Conservation (phyloP, 2,329 filamentous ascomycete species). For the Penicillium rolfsii region DNA sequence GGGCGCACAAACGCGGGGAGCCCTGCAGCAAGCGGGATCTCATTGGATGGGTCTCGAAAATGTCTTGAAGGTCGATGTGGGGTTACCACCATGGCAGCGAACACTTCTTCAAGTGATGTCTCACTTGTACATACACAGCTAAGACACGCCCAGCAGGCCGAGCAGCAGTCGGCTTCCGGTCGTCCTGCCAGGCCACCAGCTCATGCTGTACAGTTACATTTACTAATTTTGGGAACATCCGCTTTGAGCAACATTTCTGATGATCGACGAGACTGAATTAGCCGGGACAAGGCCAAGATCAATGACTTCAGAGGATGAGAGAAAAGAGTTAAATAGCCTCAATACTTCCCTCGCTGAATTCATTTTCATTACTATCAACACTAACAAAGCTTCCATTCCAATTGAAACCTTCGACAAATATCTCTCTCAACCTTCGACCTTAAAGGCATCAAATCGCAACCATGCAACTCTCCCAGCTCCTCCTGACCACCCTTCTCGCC, state of each 20-base stretch:
- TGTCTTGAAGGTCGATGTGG: conserved; percentile 14
- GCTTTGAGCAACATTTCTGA: conserved; percentile 8
- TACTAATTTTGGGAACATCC: conserved; percentile 12
- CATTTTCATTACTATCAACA: conserved; percentile 1
- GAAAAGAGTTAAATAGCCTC: conserved; percentile 21
- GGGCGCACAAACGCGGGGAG: conserved; percentile 13
- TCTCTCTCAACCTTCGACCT: neutral
- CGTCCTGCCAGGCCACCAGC: neutral
- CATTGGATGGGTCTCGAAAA: conserved; percentile 19
- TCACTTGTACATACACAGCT: conserved; percentile 14
- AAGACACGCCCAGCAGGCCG: conserved; percentile 9
- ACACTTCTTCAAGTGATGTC: conserved; percentile 15
- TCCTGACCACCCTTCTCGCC: conserved; percentile 42
- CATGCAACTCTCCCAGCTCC: conserved; percentile 52
- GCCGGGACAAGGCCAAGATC: neutral
- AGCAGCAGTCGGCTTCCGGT: neutral
- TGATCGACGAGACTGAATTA: neutral
- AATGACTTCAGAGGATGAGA: neutral
- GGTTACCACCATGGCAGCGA: neutral
- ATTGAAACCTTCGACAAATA: neutral
- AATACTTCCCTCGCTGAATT: neutral
- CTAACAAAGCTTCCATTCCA: neutral
- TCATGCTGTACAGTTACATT: conserved; percentile 15
- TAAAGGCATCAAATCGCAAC: conserved; percentile 27
- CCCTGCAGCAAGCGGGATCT: neutral